Evolutionary conservation across 805 yeast genomes (phyloP), one percentile per base, ranked within the genome.

Genomic region (Barnettozyma botsteinii): DNA sequence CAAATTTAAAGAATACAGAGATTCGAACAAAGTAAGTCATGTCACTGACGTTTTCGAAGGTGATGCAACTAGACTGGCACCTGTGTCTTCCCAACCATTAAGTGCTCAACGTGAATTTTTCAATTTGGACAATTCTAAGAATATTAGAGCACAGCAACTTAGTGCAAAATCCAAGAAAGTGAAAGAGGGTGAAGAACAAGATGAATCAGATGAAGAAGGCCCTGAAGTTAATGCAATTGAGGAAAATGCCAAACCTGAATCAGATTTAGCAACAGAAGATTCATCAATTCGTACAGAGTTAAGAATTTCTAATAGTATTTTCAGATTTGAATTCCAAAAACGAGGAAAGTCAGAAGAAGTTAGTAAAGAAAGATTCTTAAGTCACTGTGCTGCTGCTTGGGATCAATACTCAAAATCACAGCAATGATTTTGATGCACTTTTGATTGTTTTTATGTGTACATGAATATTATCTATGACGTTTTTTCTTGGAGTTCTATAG

Each of bases 41-140:
- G 76, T 72, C 2, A 65, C 73, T 5, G 79, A 74, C 50, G 75
- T 74, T 3, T 74, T 70, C 47, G 65, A 63, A 39, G 72, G 71
- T 3, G 74, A 70, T 43, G 60, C 61, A 31, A 57, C 69, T 14
- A 64, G 67, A 42, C 64, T 60, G 17, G 79, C 79, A 0, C 79
- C 79, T 10, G 49, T 70, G 30, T 59, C 59, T 20, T 69, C 77
- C 13, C 79, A 74, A 50, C 79, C 79, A 5, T 56, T 73, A 9
- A 65, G 72, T 30, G 71, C 79, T 0, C 76, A 73, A 49, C 54
- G 63, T 18, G 70, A 64, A 37, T 61, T 55, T 38, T 71, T 71
- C 43, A 56, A 55, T 27, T 23, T 55, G n/a, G 51, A 49, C 11
- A 31, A 41, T 17, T 49, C 50, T 42, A 53, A 23, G 51, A 45